Conservation (phyloP, 2,329 filamentous ascomycete genomes). For the Scorias spongiosa region DNA sequence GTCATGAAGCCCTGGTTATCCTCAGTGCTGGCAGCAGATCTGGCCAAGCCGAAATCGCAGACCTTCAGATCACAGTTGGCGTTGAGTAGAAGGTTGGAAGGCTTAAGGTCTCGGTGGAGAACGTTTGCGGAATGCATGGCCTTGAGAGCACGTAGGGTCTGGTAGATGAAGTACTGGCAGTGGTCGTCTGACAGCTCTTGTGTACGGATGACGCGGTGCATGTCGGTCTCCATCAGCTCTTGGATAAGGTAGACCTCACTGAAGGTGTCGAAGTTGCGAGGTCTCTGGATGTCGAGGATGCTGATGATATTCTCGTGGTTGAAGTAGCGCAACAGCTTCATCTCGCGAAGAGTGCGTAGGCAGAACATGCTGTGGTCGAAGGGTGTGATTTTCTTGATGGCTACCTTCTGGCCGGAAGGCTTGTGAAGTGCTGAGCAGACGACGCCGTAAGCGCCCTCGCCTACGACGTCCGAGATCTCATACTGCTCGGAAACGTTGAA, state of each 20-base stretch:
- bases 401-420: slow-evolving; percentile 93
- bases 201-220: slow-evolving; percentile 97
- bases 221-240: slow-evolving; percentile 99
- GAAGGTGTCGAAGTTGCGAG: slow-evolving; percentile 87
- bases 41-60: slow-evolving; percentile 92
- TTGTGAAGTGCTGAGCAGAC: slow-evolving; percentile 98
- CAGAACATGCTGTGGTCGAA: slow-evolving; percentile 93
- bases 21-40: slow-evolving; percentile 85
- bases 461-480: slow-evolving; percentile 98
- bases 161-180: slow-evolving; percentile 99
- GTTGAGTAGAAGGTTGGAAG: slow-evolving; percentile 90
- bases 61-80: slow-evolving; percentile 99
- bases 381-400: slow-evolving; percentile 99
- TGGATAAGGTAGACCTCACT: slow-evolving; percentile 98
- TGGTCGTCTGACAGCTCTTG: slow-evolving; percentile 98
- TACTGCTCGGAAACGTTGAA: slow-evolving; percentile 99
- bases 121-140: slow-evolving; percentile 99
- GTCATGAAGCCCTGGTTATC: slow-evolving; percentile 99
- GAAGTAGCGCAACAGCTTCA: slow-evolving; percentile 98
- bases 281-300: slow-evolving; percentile 97
- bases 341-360: slow-evolving; percentile 86
- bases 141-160: slow-evolving; percentile 92
- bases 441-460: slow-evolving; percentile 94
- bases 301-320: slow-evolving; percentile 99
- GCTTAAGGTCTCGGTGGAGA: slow-evolving; percentile 91